phyloP scores from a whole-genome alignment of 2,329 filamentous ascomycete species.

The Phaeosphaeria sp. region DNA sequence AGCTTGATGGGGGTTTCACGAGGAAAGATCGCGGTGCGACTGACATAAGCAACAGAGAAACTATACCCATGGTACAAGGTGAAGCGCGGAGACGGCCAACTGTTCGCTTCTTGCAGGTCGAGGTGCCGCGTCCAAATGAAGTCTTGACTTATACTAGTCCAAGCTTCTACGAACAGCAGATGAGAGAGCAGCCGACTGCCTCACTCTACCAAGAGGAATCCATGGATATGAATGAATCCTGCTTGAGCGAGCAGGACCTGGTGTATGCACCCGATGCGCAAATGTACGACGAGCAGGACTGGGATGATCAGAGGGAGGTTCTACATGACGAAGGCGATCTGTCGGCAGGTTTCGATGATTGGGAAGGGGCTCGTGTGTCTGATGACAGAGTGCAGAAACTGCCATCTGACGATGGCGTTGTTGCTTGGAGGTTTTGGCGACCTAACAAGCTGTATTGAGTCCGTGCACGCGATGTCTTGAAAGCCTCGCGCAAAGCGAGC shows the following conservation, averaged over 20 bases:
- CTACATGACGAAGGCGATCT: not conserved
- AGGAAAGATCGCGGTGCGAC: not conserved
- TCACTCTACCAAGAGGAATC: not conserved
- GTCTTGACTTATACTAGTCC: constrained; percentile 20
- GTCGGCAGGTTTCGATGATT: not conserved
- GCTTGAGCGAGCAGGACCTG: not conserved
- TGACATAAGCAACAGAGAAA: not conserved
- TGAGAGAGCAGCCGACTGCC: constrained; percentile 11
- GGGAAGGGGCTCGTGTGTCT: not conserved
- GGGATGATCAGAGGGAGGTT: not conserved
- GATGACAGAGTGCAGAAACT: constrained; percentile 5
- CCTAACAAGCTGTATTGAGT: constrained; percentile 54
- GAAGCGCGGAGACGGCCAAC: constrained; percentile 13
- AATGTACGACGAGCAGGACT: not conserved
- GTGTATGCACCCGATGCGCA: not conserved
- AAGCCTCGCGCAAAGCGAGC: constrained; percentile 4
- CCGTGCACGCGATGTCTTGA: constrained; percentile 16
- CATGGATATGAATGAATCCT: not conserved
- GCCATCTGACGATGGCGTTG: constrained; percentile 12
- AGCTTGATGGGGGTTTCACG: not conserved
- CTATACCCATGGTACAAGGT: not conserved
- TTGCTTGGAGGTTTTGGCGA: constrained; percentile 51
- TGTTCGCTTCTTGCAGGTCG: constrained; percentile 20
- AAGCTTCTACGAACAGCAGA: constrained; percentile 38
- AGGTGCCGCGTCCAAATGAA: constrained; percentile 4